Evolutionary conservation across 2,329 filamentous ascomycete genomes (phyloP).

Genomic region (Colletotrichum australisinense): DNA sequence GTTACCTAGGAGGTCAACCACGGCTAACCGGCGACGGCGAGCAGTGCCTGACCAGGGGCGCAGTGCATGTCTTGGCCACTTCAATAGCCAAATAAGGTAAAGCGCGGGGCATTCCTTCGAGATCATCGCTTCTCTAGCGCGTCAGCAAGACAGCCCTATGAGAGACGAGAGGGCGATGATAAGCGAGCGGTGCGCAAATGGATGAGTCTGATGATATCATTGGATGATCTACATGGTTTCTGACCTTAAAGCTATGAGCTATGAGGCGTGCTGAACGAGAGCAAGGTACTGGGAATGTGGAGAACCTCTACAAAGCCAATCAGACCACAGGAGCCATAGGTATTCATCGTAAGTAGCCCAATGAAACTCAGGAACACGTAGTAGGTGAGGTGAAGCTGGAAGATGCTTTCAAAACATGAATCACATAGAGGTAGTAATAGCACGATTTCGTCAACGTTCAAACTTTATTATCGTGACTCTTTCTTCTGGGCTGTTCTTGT

Average conservation of each 20-base stretch:
- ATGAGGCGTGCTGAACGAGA: background rate
- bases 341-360: background rate
- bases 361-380: background rate
- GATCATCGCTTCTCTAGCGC: background rate
- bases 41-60: background rate
- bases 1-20: background rate
- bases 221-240: background rate
- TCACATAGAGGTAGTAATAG: background rate
- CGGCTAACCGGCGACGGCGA: background rate
- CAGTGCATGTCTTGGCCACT: slow-evolving; percentile 34
- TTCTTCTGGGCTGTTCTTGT: too few species aligned
- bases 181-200: background rate
- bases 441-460: too few species aligned
- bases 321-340: too few species aligned
- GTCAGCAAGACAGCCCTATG: background rate
- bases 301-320: background rate
- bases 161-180: background rate
- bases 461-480: too few species aligned
- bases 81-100: slow-evolving; percentile 29
- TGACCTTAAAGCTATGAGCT: background rate
- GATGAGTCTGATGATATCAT: background rate
- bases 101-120: slow-evolving; percentile 8
- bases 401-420: background rate
- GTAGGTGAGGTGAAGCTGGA: too few species aligned
- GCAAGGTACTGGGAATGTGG: background rate